Evolutionary conservation across 1,284 basidiomycete genomes (phyloP).

Genomic region (Tilletia caries): DNA sequence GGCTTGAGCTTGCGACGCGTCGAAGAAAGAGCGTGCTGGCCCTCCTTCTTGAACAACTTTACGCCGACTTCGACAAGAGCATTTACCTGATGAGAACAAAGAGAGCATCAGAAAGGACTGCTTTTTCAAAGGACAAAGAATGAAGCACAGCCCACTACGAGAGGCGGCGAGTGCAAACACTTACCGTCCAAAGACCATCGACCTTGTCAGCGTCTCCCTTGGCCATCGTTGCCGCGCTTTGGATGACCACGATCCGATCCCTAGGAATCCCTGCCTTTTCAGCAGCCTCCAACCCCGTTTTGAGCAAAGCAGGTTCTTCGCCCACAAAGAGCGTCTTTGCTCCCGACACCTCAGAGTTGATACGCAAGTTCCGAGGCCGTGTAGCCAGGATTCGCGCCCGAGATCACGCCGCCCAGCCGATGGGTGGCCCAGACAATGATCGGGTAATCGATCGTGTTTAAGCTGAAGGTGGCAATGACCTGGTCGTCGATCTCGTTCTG

Average conservation of each 20-base stretch:
- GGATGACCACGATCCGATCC: constrained; percentile 48
- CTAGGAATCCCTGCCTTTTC: constrained; percentile 60
- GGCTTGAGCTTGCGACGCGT: constrained; percentile 56
- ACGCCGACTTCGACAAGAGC: constrained; percentile 56
- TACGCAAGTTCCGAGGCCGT: constrained; percentile 63
- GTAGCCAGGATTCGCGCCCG: constrained; percentile 71
- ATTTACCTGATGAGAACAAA: constrained; percentile 57
- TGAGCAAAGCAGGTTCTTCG: constrained; percentile 56
- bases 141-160: neutral
- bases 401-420: constrained; percentile 68
- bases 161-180: neutral
- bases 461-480: constrained; percentile 30
- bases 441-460: constrained; percentile 62
- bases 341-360: constrained; percentile 58
- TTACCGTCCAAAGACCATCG: constrained; percentile 36
- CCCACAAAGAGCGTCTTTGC: constrained; percentile 65
- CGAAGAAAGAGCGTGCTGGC: constrained; percentile 58
- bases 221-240: constrained; percentile 27
- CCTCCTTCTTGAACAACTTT: constrained; percentile 58
- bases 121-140: neutral
- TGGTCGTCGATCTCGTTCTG: constrained; percentile 24
- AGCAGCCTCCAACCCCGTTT: constrained; percentile 61
- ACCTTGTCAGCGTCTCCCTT: constrained; percentile 28
- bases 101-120: neutral
- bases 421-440: constrained; percentile 71